A percentile compares a stretch with the other conserved stretches of the same genome.
phyloP scores from a whole-genome alignment of 2,329 filamentous ascomycete species.

The Madurella mycetomatis region DNA sequence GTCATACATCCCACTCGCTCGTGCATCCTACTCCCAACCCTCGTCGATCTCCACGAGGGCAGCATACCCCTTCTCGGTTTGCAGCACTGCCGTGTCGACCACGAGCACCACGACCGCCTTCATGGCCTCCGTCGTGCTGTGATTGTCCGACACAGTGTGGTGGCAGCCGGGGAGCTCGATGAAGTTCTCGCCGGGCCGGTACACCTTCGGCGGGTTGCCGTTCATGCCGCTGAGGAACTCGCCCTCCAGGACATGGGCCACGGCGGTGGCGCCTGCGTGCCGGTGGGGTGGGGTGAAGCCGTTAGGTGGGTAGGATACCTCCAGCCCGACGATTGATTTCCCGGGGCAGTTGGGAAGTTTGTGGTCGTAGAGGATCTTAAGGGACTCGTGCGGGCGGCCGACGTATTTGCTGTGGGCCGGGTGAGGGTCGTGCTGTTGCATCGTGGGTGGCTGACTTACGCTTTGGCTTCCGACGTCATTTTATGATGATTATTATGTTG shows the following conservation, averaged over 20 bases:
- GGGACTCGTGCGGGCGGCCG: slow-evolving; percentile 6
- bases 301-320: slow-evolving; percentile 35
- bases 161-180: slow-evolving; percentile 46
- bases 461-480: slow-evolving; percentile 6
- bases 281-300: slow-evolving; percentile 41
- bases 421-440: neutral
- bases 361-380: slow-evolving; percentile 26
- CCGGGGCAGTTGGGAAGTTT: slow-evolving; percentile 37
- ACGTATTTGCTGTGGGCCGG: slow-evolving; percentile 1
- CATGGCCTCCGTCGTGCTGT: slow-evolving; percentile 34
- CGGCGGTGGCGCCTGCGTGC: slow-evolving; percentile 41
- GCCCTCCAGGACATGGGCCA: slow-evolving; percentile 37
- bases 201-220: slow-evolving; percentile 36
- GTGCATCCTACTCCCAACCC: neutral
- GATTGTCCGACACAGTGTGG: slow-evolving; percentile 43
- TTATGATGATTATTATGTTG: neutral
- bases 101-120: slow-evolving; percentile 14
- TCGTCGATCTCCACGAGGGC: neutral
- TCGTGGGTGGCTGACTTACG: neutral
- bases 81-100: slow-evolving; percentile 11
- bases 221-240: slow-evolving; percentile 47
- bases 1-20: too few species aligned
- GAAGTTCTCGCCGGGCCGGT: slow-evolving; percentile 37
- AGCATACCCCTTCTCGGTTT: neutral
- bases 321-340: slow-evolving; percentile 38